A percentile compares a stretch with the other conserved stretches of the same genome.
These are phyloP conservation scores for Paxillus rubicundulus DNA, from an alignment of 768 basidiomycete genomes.

Conservation along the genomic window DNA sequence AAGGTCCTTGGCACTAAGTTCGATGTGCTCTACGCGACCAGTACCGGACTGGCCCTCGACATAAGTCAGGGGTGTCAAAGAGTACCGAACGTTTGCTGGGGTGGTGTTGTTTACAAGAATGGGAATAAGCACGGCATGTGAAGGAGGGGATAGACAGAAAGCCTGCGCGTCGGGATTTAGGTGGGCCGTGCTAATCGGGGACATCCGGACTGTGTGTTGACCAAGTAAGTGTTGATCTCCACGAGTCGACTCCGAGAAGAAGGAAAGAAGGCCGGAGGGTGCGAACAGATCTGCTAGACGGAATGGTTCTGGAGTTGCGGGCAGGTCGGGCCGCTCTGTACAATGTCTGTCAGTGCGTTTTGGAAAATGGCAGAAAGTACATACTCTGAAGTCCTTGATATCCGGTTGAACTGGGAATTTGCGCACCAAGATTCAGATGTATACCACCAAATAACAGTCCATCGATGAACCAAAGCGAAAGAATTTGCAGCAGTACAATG, in stretches of 20 bases:
- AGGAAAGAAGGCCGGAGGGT: conserved; percentile 49
- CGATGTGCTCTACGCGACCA: conserved; percentile 50
- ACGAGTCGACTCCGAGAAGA: conserved; percentile 32
- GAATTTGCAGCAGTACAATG: conserved; percentile 60
- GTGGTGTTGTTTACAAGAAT: conserved; percentile 88
- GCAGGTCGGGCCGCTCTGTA: conserved; percentile 35
- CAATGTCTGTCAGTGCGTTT: conserved; percentile 5
- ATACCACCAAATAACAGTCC: conserved; percentile 73
- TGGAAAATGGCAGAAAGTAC: not conserved
- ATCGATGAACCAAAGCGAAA: conserved; percentile 59
- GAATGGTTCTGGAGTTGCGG: conserved; percentile 45
- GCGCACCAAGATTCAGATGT: conserved; percentile 48
- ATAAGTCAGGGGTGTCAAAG: conserved; percentile 62
- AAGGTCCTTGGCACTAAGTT: conserved; percentile 61
- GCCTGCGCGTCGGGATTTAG: conserved; percentile 74
- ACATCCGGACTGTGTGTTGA: conserved; percentile 89
- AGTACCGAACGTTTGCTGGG: conserved; percentile 69
- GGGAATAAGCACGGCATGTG: conserved; percentile 65
- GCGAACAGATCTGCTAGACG: conserved; percentile 49
- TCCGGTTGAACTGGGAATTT: conserved; percentile 4
- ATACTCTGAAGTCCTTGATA: conserved; percentile 34
- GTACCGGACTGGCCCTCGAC: conserved; percentile 38
- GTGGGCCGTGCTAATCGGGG: conserved; percentile 90
- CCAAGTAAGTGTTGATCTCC: conserved; percentile 69
- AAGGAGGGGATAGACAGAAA: conserved; percentile 66